Conservation (phyloP, 1,139 yeast genomes). For the Hemisphaericaspora xylofermentans region DNA sequence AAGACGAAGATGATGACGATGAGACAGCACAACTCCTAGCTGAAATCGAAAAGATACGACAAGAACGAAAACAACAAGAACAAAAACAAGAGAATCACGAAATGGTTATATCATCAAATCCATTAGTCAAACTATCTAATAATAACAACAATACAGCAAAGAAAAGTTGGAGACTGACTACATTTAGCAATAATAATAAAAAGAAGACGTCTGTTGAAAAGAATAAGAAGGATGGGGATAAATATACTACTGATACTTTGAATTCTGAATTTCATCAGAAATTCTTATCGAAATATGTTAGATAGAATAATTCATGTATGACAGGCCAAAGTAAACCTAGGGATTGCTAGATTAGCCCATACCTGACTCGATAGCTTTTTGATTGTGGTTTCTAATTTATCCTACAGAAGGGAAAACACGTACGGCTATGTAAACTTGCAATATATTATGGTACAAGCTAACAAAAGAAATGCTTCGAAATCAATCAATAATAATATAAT, state of each 20-base stretch:
- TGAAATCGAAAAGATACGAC: constrained; percentile 56
- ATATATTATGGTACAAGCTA: too few species aligned
- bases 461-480: too few species aligned
- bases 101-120: constrained; percentile 37
- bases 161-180: constrained; percentile 58
- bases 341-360: too few species aligned
- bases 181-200: constrained; percentile 35
- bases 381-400: too few species aligned
- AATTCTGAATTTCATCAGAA: constrained; percentile 69
- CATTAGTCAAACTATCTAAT: constrained; percentile 30
- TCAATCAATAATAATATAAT: too few species aligned
- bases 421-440: too few species aligned
- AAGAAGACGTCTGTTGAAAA: constrained; percentile 16
- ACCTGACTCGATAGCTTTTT: too few species aligned
- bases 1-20: constrained; percentile 19
- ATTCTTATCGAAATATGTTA: constrained; percentile 66
- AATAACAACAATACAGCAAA: constrained; percentile 18
- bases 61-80: constrained; percentile 29
- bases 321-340: neutral
- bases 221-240: constrained; percentile 11
- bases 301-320: constrained; percentile 22
- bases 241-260: constrained; percentile 62
- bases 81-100: constrained; percentile 15
- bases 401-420: too few species aligned
- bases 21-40: constrained; percentile 41